Evolutionary conservation across 2,329 filamentous ascomycete species (phyloP), one percentile per base, ranked within the genome.

Genomic region (Ceratocystis eucalypticola): DNA sequence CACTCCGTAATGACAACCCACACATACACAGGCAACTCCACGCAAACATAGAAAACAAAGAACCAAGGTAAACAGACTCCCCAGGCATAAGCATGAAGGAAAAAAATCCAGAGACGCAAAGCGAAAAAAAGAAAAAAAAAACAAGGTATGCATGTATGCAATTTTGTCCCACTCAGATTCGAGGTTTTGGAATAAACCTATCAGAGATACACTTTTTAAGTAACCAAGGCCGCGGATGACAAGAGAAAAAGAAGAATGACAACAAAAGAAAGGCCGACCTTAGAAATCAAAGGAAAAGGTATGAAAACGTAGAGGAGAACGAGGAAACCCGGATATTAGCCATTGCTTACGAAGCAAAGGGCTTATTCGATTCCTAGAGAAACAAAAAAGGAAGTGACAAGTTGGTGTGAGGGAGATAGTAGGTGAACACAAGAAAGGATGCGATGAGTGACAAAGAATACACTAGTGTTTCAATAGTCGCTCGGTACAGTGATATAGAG

Each of bases 1-100:
- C 62, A 59, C 41, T 30, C 37, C 57, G 61, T 28, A 45, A 28
- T 57, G 33, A 64, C 55, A 33, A 33, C 7, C 20, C 33, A 46
- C 15, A 64, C 33, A 66, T 15, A 48, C 63, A 45, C 44, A 65
- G 33, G 15, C 63, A 65, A 65, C 50, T 45, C 46, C 48, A 64
- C 33, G 20, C 50, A 25, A 64, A 50, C 12, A 62, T 30, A 50
- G 6, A 25, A 25, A 53, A 62, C 45, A 17, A 44, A 33, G 12
- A 20, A 61, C 55, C 5, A 64, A 61, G 59, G 48, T 30, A 63
- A 50, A 61, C n/a, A 64, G 48, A 64, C 17, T 10, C 20, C 20
- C 48, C 48, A 53, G 22, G 48, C 48, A 41, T 12, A 53, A 25
- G 28, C 28, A 57, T 63, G 61, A 37, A 45, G 44, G 44, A 33